These are phyloP conservation scores for Acephala macrosclerotiorum DNA, from an alignment of 2,329 filamentous ascomycete species.

Conservation along the genomic window DNA sequence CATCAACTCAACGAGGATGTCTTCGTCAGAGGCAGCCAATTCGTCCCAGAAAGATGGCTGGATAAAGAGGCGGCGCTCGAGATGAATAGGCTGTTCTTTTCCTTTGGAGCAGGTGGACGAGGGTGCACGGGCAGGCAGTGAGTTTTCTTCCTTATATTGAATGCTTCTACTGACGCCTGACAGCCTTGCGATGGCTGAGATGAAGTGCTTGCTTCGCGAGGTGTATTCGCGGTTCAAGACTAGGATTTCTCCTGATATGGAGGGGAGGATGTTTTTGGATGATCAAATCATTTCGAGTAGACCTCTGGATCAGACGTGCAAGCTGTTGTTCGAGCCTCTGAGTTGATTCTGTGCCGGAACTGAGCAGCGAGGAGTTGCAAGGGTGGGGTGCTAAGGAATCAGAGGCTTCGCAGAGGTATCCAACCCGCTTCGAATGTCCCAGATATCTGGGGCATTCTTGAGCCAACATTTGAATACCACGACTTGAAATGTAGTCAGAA, in stretches of 20 bases:
- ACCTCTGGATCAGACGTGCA: constrained; percentile 65
- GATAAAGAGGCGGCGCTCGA: constrained; percentile 76
- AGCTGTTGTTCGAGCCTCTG: constrained; percentile 48
- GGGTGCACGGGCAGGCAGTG: constrained; percentile 74
- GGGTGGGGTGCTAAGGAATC: neutral
- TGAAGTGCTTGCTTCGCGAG: constrained; percentile 70
- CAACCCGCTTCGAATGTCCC: too few species aligned
- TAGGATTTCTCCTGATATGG: constrained; percentile 57
- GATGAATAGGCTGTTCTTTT: constrained; percentile 67
- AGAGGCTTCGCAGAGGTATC: neutral
- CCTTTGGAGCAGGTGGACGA: constrained; percentile 70
- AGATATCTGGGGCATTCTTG: too few species aligned
- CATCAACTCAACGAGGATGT: constrained; percentile 68
- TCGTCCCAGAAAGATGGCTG: constrained; percentile 86
- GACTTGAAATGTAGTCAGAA: neutral
- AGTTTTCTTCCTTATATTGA: constrained; percentile 44
- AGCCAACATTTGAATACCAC: neutral
- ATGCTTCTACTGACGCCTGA: neutral
- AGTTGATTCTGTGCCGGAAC: neutral
- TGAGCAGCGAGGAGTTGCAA: neutral
- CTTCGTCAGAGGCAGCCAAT: constrained; percentile 80
- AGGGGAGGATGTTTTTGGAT: constrained; percentile 66
- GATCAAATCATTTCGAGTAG: constrained; percentile 74
- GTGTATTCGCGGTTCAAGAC: constrained; percentile 68
- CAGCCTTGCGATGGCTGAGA: constrained; percentile 69